Percentiles rank a stretch among this genome's conserved stretches.
Evolutionary conservation across 306 rosid genomes (phyloP).

Genomic region (Ziziphus jujuba): DNA sequence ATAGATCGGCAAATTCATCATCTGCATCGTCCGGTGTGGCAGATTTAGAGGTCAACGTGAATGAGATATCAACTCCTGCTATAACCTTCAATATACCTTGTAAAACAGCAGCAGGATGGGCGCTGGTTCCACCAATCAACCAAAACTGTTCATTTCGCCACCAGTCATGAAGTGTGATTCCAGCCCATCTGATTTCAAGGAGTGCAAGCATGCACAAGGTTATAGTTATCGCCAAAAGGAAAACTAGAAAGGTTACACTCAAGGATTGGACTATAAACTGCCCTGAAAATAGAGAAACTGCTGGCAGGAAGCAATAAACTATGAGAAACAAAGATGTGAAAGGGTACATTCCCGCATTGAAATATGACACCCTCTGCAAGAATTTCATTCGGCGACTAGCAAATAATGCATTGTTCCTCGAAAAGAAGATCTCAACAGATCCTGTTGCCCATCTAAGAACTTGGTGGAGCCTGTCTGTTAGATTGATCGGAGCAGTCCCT

Average conservation of each 20-base stretch:
- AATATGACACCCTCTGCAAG: conserved; percentile 82
- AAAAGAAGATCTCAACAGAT: conserved; percentile 82
- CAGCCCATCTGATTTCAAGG: conserved; percentile 85
- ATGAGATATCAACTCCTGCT: conserved; percentile 85
- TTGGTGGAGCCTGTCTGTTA: conserved; percentile 82
- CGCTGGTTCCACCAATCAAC: conserved; percentile 88
- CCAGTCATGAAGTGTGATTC: conserved; percentile 80
- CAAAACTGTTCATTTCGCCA: conserved; percentile 92
- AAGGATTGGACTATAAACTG: conserved; percentile 77
- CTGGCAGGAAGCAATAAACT: conserved; percentile 79
- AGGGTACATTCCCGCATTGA: conserved; percentile 90
- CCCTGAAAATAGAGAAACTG: conserved; percentile 72
- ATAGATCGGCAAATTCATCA: conserved; percentile 77
- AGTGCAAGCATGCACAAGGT: conserved; percentile 74
- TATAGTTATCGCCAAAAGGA: conserved; percentile 68
- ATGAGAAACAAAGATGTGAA: conserved; percentile 80
- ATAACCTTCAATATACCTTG: conserved; percentile 82
- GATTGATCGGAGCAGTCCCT: conserved; percentile 82
- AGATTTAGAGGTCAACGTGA: conserved; percentile 77
- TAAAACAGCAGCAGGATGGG: conserved; percentile 81
- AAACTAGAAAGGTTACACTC: conserved; percentile 57
- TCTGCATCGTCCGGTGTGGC: conserved; percentile 75
- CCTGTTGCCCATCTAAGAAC: conserved; percentile 93
- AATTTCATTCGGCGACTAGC: conserved; percentile 77
- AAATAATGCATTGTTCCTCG: conserved; percentile 70